Evolutionary conservation across 164 flowering plant species (phyloP), one percentile per base, ranked within the genome.

Genomic region (Taxillus chinensis): DNA sequence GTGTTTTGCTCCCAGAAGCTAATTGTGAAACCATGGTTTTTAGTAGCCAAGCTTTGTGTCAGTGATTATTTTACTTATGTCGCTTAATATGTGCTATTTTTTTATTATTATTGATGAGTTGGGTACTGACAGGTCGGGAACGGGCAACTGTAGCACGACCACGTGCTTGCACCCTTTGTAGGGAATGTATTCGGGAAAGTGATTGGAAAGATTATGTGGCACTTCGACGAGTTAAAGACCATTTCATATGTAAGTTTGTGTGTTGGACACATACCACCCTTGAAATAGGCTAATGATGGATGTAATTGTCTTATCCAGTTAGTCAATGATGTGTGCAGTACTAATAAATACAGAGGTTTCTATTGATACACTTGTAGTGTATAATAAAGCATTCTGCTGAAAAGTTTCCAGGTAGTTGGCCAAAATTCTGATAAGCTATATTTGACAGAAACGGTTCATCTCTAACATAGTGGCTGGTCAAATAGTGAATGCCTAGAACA

Each of bases 221-320:
- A 40, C 64, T 93, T 17, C 75, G 82, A 48, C 89, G 96, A 64
- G 89, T 88, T 45, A 90, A 83, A 73, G 85, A 93, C 70, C 98
- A 90, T 77, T 89, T 93, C 75, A 90, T 90, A 68, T 93, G 98
- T 93, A 86, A 85, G 98, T 80, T 3, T 40, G 51, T 7, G 4
- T 48, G 9, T 48, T 7, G 51, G 27, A 27, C 27, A 27, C 27
- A 27, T 27, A 27, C 27, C 27, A 27, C 27, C 27, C 27, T 27
- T 27, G 27, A 27, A 27, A 27, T 27, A 27, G 27, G 27, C 27
- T 27, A 27, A 27, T 27, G 27, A 27, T 27, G 27, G 27, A 27
- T 27, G 27, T 27, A 27, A n/a, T n/a, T n/a, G n/a, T 27, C 27
- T 27, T 27, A 27, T 27, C 27, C 27, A 27, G 27, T 27, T 27